Base-by-base conservation (phyloP, 352 stramenopile species). In the Labyrinthula sp. region DNA sequence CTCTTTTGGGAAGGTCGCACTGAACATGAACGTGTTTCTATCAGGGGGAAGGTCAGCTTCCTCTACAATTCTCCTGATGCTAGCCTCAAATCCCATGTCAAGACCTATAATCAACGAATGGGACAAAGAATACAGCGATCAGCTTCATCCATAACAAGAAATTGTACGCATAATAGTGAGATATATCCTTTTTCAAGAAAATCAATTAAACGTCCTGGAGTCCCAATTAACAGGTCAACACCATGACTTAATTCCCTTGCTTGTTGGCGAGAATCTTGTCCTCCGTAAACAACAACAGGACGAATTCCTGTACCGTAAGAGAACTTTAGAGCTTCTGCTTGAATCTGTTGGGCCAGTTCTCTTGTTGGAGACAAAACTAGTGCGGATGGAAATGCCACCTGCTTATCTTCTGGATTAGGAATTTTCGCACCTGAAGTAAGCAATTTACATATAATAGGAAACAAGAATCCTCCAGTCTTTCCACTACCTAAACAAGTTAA, bases 11-110 rank as follows among this genome's bases (percentile, higher is more conserved):
- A 98, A 98, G n/a, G 91, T 99, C 1, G 91, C 91, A 60, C 71
- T 92, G 61, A 98, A 99, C 87, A 99, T 95, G 67, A 98, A 95
- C 18, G 85, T 97, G 65, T 98, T 88, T 29, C 88, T 73, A 33
- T 94, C 85, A 57, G 63, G 36, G 2, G 84, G 79, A 84, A 95
- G 94, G 58, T 89, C 82, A 54, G 92, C 77, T 62, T 94, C 73
- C 67, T 97, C 79, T 10, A 98, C 87, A 58, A 99, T 98, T 28
- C 81, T 72, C 52, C 85, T 77, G 60, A 99, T 96, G 65, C 96
- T 81, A 15, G 84, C 86, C 64, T 97, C 87, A 59, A 97, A 98
- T 60, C 88, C 91, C 89, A 98, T 97, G 57, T 99, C 89, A 20
- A 99, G 69, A 88, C 98, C n/a, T n/a, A n/a, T n/a, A n/a, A n/a